phyloP scores from a whole-genome alignment of 495 filamentous ascomycete species.

The Penicillium subrubescens region DNA sequence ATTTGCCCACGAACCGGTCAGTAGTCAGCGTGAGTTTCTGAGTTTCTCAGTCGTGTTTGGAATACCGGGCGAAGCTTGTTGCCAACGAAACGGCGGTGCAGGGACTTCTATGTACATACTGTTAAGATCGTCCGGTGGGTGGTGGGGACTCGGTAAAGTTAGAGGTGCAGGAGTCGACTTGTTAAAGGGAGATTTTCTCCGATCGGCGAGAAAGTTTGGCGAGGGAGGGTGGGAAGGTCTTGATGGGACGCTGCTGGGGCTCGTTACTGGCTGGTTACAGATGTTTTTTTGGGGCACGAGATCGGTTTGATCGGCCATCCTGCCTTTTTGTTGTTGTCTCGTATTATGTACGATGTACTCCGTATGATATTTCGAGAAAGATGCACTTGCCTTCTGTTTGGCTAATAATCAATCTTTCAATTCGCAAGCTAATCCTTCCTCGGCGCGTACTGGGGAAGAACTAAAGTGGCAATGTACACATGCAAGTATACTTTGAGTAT shows the following conservation, averaged over 20 bases:
- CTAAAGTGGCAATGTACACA: background rate
- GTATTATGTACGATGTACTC: background rate
- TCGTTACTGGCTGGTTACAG: background rate
- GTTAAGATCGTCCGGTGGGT: background rate
- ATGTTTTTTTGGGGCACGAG: background rate
- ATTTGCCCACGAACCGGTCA: conserved; percentile 25
- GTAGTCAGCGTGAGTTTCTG: conserved; percentile 10
- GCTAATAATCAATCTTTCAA: background rate
- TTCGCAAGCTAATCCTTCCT: background rate
- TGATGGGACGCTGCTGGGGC: background rate
- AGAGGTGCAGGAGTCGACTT: background rate
- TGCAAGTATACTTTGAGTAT: background rate
- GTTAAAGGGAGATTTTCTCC: background rate
- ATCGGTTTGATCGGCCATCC: background rate
- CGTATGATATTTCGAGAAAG: background rate
- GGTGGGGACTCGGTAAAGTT: background rate
- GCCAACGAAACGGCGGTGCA: conserved; percentile 12
- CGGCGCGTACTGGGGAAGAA: background rate
- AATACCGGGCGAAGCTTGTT: conserved; percentile 30
- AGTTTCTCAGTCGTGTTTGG: conserved; percentile 3
- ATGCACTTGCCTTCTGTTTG: background rate
- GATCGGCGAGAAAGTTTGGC: background rate
- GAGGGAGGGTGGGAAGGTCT: background rate
- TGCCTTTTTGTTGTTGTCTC: background rate
- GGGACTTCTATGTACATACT: background rate